Conservation (phyloP, 306 rosid genomes). For the Glycyrrhiza uralensis region DNA sequence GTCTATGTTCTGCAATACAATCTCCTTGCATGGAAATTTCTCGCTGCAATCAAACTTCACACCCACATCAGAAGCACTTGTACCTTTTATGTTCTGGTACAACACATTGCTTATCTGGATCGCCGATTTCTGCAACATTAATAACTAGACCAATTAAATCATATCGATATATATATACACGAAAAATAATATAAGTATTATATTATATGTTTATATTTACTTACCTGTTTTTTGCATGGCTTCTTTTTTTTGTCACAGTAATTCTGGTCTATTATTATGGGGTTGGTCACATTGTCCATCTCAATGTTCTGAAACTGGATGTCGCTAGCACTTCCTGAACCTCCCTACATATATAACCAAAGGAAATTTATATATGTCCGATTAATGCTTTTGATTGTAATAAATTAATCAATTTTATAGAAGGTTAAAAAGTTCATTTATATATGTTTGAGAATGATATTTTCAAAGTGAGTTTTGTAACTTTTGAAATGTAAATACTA, state of each 20-base stretch:
- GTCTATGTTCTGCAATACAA: conserved; percentile 46
- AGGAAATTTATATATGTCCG: background rate
- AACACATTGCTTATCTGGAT: conserved; percentile 61
- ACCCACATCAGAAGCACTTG: conserved; percentile 63
- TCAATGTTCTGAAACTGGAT: conserved; percentile 56
- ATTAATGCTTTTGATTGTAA: too few species aligned
- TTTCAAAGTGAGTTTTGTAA: too few species aligned
- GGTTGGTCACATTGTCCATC: conserved; percentile 60
- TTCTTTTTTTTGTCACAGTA: conserved; percentile 57
- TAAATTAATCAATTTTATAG: too few species aligned
- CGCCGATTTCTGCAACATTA: conserved; percentile 37
- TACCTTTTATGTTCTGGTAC: conserved; percentile 66
- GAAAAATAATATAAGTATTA: background rate
- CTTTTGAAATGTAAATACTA: too few species aligned
- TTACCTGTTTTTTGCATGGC: conserved; percentile 54
- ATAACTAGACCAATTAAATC: background rate
- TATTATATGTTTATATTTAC: background rate
- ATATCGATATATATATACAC: background rate
- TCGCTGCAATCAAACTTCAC: conserved; percentile 70
- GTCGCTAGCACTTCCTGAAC: conserved; percentile 65
- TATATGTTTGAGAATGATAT: background rate
- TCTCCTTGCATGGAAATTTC: conserved; percentile 47
- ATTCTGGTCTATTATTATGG: conserved; percentile 68
- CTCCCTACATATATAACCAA: conserved; percentile 53
- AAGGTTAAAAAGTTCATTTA: too few species aligned